These are phyloP conservation scores for Uromyces viciae-fabae DNA, from an alignment of 1,284 basidiomycete genomes.

Conservation along the genomic window DNA sequence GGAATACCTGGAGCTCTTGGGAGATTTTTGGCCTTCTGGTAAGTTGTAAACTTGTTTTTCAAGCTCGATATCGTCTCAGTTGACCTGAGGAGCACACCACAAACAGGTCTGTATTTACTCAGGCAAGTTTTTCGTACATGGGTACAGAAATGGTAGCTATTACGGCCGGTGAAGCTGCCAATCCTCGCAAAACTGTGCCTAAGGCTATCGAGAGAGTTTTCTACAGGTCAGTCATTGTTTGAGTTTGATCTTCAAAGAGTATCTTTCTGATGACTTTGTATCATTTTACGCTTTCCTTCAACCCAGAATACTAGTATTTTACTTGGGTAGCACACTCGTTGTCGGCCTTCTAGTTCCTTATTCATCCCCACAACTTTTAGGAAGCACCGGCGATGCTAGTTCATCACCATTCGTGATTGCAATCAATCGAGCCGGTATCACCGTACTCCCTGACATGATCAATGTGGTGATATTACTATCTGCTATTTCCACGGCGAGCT, in stretches of 20 bases:
- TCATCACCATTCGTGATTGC: constrained; percentile 77
- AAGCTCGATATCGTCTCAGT: no score
- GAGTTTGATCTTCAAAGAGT: constrained; percentile 57
- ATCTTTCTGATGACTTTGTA: constrained; percentile 61
- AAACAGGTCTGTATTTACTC: constrained; percentile 61
- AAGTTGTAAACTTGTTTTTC: no score
- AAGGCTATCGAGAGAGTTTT: constrained; percentile 77
- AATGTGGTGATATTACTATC: constrained; percentile 67
- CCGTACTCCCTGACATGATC: constrained; percentile 66
- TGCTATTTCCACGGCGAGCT: constrained; percentile 79
- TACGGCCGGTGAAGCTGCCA: constrained; percentile 59
- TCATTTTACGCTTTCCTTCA: constrained; percentile 13
- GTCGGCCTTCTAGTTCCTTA: constrained; percentile 71
- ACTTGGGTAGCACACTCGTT: constrained; percentile 57
- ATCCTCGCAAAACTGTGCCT: constrained; percentile 71
- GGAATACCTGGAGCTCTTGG: constrained; percentile 54
- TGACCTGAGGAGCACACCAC: constrained; percentile 49
- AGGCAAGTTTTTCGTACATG: constrained; percentile 77
- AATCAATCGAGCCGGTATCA: constrained; percentile 70
- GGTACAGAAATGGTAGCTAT: constrained; percentile 78
- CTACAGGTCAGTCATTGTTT: constrained; percentile 59
- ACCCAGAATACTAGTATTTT: constrained; percentile 51
- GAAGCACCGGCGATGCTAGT: constrained; percentile 63
- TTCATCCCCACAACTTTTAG: constrained; percentile 64
- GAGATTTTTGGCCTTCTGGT: constrained; percentile 56